Conservation (phyloP, 2,329 filamentous ascomycete genomes). For the Venturia effusa region DNA sequence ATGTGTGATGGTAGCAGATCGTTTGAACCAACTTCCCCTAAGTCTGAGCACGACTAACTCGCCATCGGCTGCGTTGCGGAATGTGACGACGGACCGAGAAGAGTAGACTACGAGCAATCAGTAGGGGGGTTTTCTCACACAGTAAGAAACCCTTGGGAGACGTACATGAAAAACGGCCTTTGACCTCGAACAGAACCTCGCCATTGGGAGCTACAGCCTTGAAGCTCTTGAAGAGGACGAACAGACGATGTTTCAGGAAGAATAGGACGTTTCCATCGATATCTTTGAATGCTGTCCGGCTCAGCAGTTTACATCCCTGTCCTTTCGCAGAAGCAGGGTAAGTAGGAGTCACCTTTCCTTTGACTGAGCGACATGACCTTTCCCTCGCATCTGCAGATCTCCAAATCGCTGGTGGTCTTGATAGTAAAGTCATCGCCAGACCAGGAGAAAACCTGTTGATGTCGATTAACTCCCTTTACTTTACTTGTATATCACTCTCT, state of each 20-base stretch:
- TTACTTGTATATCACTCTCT: too few relatives aligned
- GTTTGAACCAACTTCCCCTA: slow-evolving; percentile 52
- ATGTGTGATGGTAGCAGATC: slow-evolving; percentile 42
- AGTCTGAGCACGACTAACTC: slow-evolving; percentile 40
- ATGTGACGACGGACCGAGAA: slow-evolving; percentile 19
- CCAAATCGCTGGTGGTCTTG: slow-evolving; percentile 41
- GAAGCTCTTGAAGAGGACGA: slow-evolving; percentile 43
- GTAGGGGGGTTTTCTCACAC: neutral
- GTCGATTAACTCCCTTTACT: slow-evolving; percentile 15
- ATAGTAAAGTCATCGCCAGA: slow-evolving; percentile 56
- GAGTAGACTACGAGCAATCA: neutral
- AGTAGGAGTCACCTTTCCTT: slow-evolving; percentile 35
- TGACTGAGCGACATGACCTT: slow-evolving; percentile 42
- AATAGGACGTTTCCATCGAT: slow-evolving; percentile 45
- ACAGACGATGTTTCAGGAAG: slow-evolving; percentile 43
- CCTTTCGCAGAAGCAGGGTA: neutral
- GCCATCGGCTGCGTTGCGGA: slow-evolving; percentile 39
- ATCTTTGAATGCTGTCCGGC: slow-evolving; percentile 34
- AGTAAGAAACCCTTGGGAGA: neutral
- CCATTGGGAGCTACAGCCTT: slow-evolving; percentile 36
- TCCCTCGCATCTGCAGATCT: slow-evolving; percentile 47
- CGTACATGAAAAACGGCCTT: slow-evolving; percentile 17
- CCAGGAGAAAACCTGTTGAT: slow-evolving; percentile 51
- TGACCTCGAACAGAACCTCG: slow-evolving; percentile 43
- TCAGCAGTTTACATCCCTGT: neutral